phyloP scores from a whole-genome alignment of 78 protist genomes.

The Bodo saltans region DNA sequence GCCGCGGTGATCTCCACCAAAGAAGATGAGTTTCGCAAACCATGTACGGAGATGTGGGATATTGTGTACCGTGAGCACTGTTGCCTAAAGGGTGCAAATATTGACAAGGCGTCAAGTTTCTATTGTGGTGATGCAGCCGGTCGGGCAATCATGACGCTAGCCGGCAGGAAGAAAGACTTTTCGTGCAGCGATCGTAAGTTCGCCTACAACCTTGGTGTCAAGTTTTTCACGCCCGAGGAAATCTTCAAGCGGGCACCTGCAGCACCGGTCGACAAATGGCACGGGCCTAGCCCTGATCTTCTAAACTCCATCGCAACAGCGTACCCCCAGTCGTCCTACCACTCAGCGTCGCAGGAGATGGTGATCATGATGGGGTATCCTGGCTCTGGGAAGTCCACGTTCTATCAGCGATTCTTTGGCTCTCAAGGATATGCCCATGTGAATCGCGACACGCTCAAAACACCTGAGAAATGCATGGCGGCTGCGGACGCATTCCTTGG shows the following conservation, averaged over 20 bases:
- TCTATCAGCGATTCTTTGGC: constrained; percentile 37
- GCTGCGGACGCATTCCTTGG: background rate
- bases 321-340: background rate
- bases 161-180: constrained; percentile 65
- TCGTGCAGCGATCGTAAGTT: constrained; percentile 65
- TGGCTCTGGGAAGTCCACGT: constrained; percentile 68
- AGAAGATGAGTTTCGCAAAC: constrained; percentile 39
- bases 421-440: constrained; percentile 59
- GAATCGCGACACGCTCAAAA: constrained; percentile 51
- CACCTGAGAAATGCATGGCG: background rate
- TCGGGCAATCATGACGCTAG: constrained; percentile 36
- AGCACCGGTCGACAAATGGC: constrained; percentile 6
- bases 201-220: constrained; percentile 53
- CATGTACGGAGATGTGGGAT: constrained; percentile 49
- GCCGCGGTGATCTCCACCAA: constrained; percentile 25
- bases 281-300: background rate
- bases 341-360: constrained; percentile 43
- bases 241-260: constrained; percentile 56
- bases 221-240: constrained; percentile 75
- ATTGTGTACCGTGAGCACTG: too few relatives aligned
- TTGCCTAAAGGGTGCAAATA: background rate
- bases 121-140: constrained; percentile 82
- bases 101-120: constrained; percentile 18
- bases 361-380: constrained; percentile 67
- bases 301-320: background rate